Evolutionary conservation across 108 stramenopile species (phyloP).

Genomic region (Schizochytrium sp.): DNA sequence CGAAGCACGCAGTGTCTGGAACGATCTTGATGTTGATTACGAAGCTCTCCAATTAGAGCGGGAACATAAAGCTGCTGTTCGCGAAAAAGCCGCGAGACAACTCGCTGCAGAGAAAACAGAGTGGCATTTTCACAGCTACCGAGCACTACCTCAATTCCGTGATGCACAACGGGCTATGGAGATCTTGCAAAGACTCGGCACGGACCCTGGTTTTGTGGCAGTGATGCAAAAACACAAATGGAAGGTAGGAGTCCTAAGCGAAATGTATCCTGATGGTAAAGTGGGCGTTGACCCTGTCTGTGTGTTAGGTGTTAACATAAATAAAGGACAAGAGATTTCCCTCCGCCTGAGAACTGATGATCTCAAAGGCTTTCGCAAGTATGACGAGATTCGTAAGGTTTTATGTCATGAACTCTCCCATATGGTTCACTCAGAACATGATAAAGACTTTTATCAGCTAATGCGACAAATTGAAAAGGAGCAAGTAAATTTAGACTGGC

Average conservation of each 20-base stretch:
- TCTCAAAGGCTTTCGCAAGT: constrained; percentile 81
- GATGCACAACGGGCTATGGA: constrained; percentile 68
- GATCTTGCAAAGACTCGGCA: constrained; percentile 73
- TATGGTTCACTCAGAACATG: constrained; percentile 81
- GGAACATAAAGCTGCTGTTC: background rate
- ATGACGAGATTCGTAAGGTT: constrained; percentile 74
- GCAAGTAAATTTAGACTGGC: constrained; percentile 80
- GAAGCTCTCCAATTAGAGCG: constrained; percentile 30
- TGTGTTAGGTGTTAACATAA: constrained; percentile 84
- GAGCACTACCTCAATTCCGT: constrained; percentile 70
- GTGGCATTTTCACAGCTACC: constrained; percentile 52
- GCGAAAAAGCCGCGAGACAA: background rate
- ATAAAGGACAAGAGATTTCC: constrained; percentile 82
- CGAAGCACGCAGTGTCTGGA: background rate
- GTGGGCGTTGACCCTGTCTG: constrained; percentile 80
- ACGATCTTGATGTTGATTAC: constrained; percentile 52
- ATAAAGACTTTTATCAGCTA: constrained; percentile 78
- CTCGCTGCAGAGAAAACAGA: background rate
- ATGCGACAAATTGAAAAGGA: constrained; percentile 85
- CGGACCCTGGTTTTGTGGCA: constrained; percentile 81
- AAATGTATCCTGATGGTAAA: constrained; percentile 87
- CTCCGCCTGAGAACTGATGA: constrained; percentile 84
- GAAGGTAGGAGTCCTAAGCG: constrained; percentile 81
- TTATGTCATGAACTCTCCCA: constrained; percentile 85
- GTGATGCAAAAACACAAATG: constrained; percentile 81